Conservation (phyloP, 2,329 filamentous ascomycete species). For the Arachnomyces sp. region DNA sequence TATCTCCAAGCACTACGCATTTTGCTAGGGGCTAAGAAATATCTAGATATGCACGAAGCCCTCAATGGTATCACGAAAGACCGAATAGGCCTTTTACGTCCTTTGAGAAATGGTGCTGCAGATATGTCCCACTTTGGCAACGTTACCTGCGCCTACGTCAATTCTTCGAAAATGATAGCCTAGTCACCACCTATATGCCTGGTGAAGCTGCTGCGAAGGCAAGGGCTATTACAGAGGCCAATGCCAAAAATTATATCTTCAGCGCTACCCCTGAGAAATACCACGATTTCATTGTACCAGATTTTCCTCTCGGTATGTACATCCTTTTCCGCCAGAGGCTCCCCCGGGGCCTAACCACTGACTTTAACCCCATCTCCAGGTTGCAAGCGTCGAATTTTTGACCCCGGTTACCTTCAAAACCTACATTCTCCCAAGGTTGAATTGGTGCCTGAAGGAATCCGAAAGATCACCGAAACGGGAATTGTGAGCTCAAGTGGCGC, state of each 20-base stretch:
- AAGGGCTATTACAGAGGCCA: constrained; percentile 9
- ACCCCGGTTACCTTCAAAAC: constrained; percentile 5
- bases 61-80: constrained; percentile 28
- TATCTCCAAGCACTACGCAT: too few species aligned
- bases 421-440: constrained; percentile 9
- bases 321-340: neutral
- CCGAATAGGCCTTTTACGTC: constrained; percentile 23
- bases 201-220: constrained; percentile 9
- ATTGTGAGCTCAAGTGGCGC: constrained; percentile 11
- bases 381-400: constrained; percentile 4
- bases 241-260: constrained; percentile 15
- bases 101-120: constrained; percentile 22
- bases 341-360: neutral
- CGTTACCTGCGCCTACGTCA: constrained; percentile 13
- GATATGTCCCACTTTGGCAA: constrained; percentile 17
- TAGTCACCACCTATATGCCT: constrained; percentile 14
- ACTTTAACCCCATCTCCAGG: neutral
- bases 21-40: neutral
- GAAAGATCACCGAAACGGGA: constrained; percentile 10
- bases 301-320: constrained; percentile 10
- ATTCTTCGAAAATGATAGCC: constrained; percentile 14
- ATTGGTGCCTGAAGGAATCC: constrained; percentile 9
- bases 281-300: constrained; percentile 12
- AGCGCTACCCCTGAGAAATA: constrained; percentile 14
- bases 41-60: constrained; percentile 7